Conservation (phyloP, 768 basidiomycete genomes). For the Mycena capillaripes region DNA sequence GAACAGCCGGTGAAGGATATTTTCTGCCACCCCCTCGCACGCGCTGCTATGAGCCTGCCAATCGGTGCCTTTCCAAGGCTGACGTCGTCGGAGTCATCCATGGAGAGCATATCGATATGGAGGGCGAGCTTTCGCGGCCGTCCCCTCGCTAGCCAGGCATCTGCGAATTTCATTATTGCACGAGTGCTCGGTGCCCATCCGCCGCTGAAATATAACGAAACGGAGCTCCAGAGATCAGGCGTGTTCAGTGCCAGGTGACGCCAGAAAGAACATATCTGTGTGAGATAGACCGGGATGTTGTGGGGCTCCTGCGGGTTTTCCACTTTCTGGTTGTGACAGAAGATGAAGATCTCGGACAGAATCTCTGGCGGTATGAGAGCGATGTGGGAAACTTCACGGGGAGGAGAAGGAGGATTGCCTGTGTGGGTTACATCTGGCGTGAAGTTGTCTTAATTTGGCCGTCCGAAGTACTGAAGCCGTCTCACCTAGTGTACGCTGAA, state of each 20-base stretch:
- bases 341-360: background rate
- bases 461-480: too few species aligned
- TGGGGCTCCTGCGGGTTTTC: background rate
- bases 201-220: background rate
- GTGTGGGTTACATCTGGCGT: too few species aligned
- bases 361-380: background rate
- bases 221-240: background rate
- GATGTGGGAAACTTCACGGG: background rate
- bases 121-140: background rate
- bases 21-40: background rate
- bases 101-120: background rate
- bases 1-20: background rate
- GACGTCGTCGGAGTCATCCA: background rate
- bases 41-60: background rate
- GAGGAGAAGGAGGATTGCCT: too few species aligned
- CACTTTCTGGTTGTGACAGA: background rate
- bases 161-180: background rate
- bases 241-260: background rate
- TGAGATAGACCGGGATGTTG: constrained; percentile 2
- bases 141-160: constrained; percentile 1
- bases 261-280: constrained; percentile 12
- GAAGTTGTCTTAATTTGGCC: too few species aligned
- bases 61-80: background rate
- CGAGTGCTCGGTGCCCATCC: background rate
- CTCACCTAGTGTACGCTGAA: too few species aligned